Base-by-base conservation (phyloP, 1,284 basidiomycete species). In the Fomitopsis pinicola region DNA sequence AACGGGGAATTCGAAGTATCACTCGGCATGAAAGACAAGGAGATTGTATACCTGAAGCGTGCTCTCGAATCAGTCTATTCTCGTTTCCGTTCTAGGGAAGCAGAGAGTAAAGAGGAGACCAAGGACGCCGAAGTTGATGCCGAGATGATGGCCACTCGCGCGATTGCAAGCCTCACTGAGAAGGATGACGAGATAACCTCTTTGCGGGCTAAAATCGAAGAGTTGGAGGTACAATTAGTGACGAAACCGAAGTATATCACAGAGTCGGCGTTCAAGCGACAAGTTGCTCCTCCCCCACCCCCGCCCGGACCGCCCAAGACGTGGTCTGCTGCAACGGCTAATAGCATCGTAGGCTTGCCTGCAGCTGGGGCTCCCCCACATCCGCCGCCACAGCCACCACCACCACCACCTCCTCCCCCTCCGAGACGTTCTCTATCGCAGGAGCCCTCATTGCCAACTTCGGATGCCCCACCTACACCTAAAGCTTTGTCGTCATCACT, bases 11-110 rank as follows among this genome's bases (percentile, higher is more conserved):
- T 50, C 26, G 48, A 50, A 33, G 26, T 17, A 15, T 50, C 48
- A 33, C 22, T 50, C 12, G 74, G 75, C 12, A 75, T 81, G 59
- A 89, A 86, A 68, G 84, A 89, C 63, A 92, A 92, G 68, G 91
- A 94, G 63, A 81, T 90, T 57, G 69, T 83, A 1, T 92, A 89
- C 68, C 80, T 95, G 54, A 94, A 94, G 69, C 87, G 89, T 15
- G 91, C 92, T 14, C 78, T 97, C 45, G 91, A 94, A 72, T 89
- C 91, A 7, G 89, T 96, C 7, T 92, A 92, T 72, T 88, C 87
- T 19, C 83, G 91, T 17, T 89, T 95, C 71, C 80, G 81, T 9
- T 77, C 82, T 3, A 74, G 80, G 60, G 80, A 84, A 60, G 80
- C 82, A 56, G 80, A 60, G 80, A 83, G 59, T 80, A 82, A 56